Base-by-base conservation (phyloP, 129 eudicot species). In the Centella asiatica region DNA sequence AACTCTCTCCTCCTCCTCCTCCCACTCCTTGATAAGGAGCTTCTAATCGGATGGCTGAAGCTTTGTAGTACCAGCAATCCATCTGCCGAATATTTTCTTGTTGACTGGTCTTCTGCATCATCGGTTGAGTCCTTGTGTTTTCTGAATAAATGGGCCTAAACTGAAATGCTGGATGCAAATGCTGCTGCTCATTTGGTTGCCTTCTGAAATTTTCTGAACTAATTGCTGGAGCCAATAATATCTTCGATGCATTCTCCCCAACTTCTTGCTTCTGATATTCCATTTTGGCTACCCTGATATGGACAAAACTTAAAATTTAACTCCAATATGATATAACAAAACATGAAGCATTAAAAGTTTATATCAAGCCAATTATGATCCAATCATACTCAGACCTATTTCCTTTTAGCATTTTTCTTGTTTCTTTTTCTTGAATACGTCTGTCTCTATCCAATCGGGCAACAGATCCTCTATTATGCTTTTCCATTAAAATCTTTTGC, bases 361-460 rank as follows among this genome's bases (percentile, higher is more conserved):
- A 7, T 6, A 10, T 13, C 44, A 56, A 56, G 44, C 62, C 31
- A 20, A 9, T 32, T 18, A 32, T 32, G 62, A 3, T 7, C 20
- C 27, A 3, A 44, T 1, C 13, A 29, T 26, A 24, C 12, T 74
- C n/a, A n/a, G n/a, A 83, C 94, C 84, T 79, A 27, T 57, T 73
- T 54, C 57, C 67, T 72, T 68, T 79, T 2, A 69, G 76, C 37
- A 64, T 58, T 65, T 86, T 80, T 57, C 62, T 71, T 54, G 8
- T 65, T 70, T 74, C 84, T 77, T 78, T 83, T 62, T 80, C 78
- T 14, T 80, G 86, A 42, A 90, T 68, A 14, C 95, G 89, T 34
- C 68, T 66, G 61, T 82, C 97, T 78, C 97, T 79, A 46, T 67
- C 66, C 18, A 61, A 74, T 15, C 94, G 84, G 56, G 97, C 90